Evolutionary conservation across 2,329 filamentous ascomycete genomes (phyloP).

Genomic region (Dryadomyces quercivorus): DNA sequence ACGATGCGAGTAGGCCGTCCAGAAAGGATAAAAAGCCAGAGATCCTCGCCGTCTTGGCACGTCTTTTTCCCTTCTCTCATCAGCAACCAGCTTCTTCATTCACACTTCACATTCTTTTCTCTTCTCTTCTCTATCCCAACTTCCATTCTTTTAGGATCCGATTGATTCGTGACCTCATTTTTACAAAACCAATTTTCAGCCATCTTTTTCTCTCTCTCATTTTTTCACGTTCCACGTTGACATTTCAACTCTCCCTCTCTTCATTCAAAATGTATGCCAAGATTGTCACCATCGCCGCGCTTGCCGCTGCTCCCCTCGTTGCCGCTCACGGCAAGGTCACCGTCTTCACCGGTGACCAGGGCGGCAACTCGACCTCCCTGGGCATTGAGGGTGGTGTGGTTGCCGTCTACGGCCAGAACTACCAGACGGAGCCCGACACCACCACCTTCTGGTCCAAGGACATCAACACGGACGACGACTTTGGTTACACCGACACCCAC

Average conservation of each 20-base stretch:
- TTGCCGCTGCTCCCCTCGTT: slow-evolving; percentile 42
- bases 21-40: neutral
- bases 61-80: neutral
- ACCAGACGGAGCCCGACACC: slow-evolving; percentile 51
- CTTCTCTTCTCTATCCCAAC: neutral
- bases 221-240: neutral
- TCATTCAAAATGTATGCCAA: slow-evolving; percentile 20
- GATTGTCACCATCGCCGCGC: slow-evolving; percentile 30
- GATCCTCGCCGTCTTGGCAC: too few species aligned
- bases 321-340: slow-evolving; percentile 50
- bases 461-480: slow-evolving; percentile 25
- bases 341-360: slow-evolving; percentile 42
- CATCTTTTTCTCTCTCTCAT: neutral
- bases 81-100: neutral
- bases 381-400: slow-evolving; percentile 42
- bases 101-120: neutral
- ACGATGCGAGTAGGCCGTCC: too few species aligned
- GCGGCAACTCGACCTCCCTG: slow-evolving; percentile 40
- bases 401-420: slow-evolving; percentile 46
- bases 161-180: neutral
- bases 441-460: slow-evolving; percentile 43
- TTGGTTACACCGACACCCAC: slow-evolving; percentile 43
- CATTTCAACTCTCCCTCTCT: neutral
- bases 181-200: neutral
- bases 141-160: neutral